phyloP scores from a whole-genome alignment of 139 green algal genomes.

The Zygnema cylindricum region DNA sequence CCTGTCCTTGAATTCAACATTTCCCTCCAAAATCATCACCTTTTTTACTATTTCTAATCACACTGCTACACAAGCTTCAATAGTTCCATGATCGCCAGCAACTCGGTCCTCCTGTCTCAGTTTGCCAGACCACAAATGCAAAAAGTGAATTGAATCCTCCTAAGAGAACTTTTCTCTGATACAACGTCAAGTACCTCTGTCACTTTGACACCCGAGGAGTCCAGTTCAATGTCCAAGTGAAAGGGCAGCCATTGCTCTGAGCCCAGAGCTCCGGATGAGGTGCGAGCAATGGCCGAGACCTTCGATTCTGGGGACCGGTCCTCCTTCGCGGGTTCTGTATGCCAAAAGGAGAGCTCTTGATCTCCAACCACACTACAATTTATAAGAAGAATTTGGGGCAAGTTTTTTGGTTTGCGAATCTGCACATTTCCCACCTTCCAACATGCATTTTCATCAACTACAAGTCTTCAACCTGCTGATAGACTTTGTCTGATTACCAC shows the following conservation, averaged over 20 bases:
- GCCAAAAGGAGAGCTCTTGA: conserved; percentile 49
- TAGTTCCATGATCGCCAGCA: too few species aligned
- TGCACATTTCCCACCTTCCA: conserved; percentile 42
- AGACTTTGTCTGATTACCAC: too few species aligned
- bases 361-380: conserved; percentile 67
- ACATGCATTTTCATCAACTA: too few species aligned
- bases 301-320: neutral
- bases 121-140: too few species aligned
- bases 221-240: conserved; percentile 56
- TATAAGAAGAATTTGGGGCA: conserved; percentile 73
- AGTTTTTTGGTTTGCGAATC: neutral
- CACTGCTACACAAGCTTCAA: too few species aligned
- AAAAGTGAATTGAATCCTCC: neutral
- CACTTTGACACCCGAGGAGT: conserved; percentile 21
- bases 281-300: conserved; percentile 7
- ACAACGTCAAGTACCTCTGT: conserved; percentile 29
- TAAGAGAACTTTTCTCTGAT: neutral
- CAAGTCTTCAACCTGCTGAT: too few species aligned
- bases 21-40: too few species aligned
- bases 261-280: neutral
- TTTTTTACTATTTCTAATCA: too few species aligned
- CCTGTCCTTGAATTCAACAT: too few species aligned
- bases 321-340: conserved; percentile 14
- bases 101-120: too few species aligned
- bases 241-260: conserved; percentile 60